Evolutionary conservation across 768 basidiomycete species (phyloP).

Genomic region (Auricularia auricula-judae): DNA sequence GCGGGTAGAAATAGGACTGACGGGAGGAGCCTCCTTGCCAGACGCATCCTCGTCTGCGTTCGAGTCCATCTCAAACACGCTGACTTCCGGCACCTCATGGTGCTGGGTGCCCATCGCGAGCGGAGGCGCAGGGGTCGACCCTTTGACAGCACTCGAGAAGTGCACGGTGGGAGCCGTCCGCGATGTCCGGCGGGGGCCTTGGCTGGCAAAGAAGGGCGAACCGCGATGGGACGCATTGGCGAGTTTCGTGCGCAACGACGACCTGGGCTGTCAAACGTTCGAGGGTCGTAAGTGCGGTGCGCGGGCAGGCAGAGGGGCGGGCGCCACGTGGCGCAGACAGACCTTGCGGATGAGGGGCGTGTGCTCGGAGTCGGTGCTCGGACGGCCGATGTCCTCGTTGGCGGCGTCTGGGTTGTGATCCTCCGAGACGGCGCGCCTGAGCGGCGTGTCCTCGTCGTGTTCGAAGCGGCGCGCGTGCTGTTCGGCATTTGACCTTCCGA

Average conservation of each 20-base stretch:
- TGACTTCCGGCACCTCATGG: not conserved
- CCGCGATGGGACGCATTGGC: not conserved
- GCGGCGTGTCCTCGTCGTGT: not conserved
- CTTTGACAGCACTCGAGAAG: not conserved
- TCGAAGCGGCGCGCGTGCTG: not conserved
- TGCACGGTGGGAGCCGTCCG: not conserved
- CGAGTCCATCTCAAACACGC: not conserved
- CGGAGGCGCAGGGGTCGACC: not conserved
- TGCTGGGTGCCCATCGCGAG: not conserved
- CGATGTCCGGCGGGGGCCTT: not conserved
- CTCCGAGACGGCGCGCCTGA: not conserved
- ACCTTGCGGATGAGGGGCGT: not conserved
- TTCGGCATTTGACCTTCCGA: not conserved
- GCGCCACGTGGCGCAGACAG: not conserved
- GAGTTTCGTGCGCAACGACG: not conserved
- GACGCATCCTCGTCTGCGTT: not conserved
- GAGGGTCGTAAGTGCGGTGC: not conserved
- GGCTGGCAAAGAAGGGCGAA: not conserved
- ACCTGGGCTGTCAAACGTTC: not conserved
- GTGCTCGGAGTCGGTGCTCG: not conserved
- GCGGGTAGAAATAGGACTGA: not conserved
- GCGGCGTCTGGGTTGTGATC: not conserved
- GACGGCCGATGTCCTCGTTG: not conserved
- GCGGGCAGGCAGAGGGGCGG: not conserved
- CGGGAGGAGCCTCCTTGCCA: not conserved